A percentile compares a stretch with the other conserved stretches of the same genome.
Evolutionary conservation across 2,329 filamentous ascomycete genomes (phyloP).

Genomic region (Mycosphaerella sp.): DNA sequence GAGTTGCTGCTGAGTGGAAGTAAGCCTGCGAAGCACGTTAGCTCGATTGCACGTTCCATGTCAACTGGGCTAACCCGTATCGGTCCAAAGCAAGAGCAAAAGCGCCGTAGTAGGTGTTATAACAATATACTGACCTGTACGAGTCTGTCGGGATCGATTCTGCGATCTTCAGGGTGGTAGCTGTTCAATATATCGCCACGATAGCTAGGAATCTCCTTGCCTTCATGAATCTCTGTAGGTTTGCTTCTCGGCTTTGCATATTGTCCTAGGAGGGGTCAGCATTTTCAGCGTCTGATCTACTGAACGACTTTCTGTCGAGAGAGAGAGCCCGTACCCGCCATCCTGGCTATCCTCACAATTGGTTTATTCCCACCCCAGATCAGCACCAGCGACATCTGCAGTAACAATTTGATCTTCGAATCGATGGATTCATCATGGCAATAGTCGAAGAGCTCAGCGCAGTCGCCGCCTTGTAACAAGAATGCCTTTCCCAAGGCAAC

Average conservation of each 20-base stretch:
- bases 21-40: slow-evolving; percentile 58
- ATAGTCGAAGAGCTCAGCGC: slow-evolving; percentile 95
- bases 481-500: slow-evolving; percentile 89
- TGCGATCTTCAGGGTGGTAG: slow-evolving; percentile 66
- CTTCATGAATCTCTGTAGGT: slow-evolving; percentile 74
- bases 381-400: slow-evolving; percentile 95
- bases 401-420: slow-evolving; percentile 89
- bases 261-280: slow-evolving; percentile 44
- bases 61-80: too few species aligned
- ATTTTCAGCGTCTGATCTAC: background rate
- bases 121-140: slow-evolving; percentile 40
- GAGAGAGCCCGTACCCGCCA: slow-evolving; percentile 56
- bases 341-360: slow-evolving; percentile 88
- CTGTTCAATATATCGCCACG: slow-evolving; percentile 94
- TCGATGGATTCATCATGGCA: slow-evolving; percentile 85
- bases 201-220: slow-evolving; percentile 79
- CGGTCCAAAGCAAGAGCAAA: too few species aligned
- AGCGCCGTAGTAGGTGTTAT: too few species aligned
- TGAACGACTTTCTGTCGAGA: slow-evolving; percentile 35
- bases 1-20: slow-evolving; percentile 87
- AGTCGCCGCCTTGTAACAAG: slow-evolving; percentile 91
- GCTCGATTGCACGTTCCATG: background rate
- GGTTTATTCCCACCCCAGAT: slow-evolving; percentile 80
- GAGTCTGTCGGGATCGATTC: slow-evolving; percentile 74
- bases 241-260: slow-evolving; percentile 94